Conservation (phyloP, 192 early-diverging fungal species). For the Rhizophagus sp. region DNA sequence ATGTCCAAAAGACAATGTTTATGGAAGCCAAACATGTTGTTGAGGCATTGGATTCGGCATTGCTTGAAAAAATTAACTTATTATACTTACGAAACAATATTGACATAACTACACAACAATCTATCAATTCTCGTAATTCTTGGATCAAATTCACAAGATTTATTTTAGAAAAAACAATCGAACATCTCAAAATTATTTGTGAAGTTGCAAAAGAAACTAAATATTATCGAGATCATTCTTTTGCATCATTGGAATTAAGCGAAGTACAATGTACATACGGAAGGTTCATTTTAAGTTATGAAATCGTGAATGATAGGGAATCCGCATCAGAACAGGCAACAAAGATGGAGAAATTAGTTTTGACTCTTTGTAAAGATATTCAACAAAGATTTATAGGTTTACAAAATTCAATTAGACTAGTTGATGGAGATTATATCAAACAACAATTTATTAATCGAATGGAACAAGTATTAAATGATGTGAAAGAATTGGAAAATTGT, state of each 20-base stretch:
- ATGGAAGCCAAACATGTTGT: not conserved
- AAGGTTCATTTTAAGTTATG: not conserved
- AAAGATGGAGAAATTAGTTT: not conserved
- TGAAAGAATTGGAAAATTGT: not conserved
- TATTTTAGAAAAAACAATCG: constrained; percentile 2
- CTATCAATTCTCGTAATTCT: not conserved
- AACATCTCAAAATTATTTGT: not conserved
- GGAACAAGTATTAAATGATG: not conserved
- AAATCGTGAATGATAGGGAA: not conserved
- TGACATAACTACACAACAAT: not conserved
- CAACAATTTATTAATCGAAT: not conserved
- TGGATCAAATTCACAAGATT: constrained; percentile 2
- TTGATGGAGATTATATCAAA: not conserved
- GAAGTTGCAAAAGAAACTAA: constrained; percentile 4
- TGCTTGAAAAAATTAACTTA: not conserved
- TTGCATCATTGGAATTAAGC: not conserved
- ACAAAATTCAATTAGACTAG: not conserved
- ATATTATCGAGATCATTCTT: not conserved
- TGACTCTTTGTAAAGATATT: not conserved
- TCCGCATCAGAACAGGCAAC: not conserved
- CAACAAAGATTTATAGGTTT: not conserved
- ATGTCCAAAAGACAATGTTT: not conserved
- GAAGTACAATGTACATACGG: constrained; percentile 1
- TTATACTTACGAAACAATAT: not conserved
- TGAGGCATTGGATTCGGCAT: not conserved